Conservation (phyloP, 768 basidiomycete genomes). For the Boletus rufocinnamomeus region DNA sequence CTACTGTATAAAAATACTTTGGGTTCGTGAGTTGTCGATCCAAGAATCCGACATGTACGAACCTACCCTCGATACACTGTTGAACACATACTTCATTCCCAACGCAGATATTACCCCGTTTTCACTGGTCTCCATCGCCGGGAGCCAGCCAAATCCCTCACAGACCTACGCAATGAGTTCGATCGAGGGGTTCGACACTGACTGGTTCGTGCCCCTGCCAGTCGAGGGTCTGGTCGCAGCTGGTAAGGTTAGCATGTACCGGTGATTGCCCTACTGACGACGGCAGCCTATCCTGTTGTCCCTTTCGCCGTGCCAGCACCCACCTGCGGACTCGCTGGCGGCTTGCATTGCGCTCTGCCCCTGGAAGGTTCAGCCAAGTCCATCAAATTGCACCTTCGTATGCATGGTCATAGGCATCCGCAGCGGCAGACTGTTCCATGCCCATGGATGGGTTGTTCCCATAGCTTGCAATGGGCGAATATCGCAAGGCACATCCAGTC, state of each 20-base stretch:
- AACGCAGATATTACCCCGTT: too few relatives aligned
- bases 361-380: not conserved
- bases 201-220: not conserved
- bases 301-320: not conserved
- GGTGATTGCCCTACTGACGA: not conserved
- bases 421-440: conserved; percentile 1
- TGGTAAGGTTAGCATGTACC: not conserved
- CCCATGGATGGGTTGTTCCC: conserved; percentile 11
- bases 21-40: not conserved
- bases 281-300: not conserved
- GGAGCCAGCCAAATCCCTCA: not conserved
- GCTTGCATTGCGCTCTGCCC: conserved; percentile 2
- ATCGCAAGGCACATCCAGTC: conserved; percentile 10
- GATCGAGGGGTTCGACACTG: not conserved
- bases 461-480: conserved; percentile 6
- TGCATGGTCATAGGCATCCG: conserved; percentile 13
- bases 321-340: not conserved
- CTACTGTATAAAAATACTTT: not conserved
- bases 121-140: not conserved
- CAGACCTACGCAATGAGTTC: not conserved
- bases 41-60: not conserved
- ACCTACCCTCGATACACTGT: not conserved
- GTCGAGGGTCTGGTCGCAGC: not conserved
- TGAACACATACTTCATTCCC: not conserved
- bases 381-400: conserved; percentile 12